Evolutionary conservation across 768 basidiomycete species (phyloP).

Genomic region (Agrocybe chaxingu): DNA sequence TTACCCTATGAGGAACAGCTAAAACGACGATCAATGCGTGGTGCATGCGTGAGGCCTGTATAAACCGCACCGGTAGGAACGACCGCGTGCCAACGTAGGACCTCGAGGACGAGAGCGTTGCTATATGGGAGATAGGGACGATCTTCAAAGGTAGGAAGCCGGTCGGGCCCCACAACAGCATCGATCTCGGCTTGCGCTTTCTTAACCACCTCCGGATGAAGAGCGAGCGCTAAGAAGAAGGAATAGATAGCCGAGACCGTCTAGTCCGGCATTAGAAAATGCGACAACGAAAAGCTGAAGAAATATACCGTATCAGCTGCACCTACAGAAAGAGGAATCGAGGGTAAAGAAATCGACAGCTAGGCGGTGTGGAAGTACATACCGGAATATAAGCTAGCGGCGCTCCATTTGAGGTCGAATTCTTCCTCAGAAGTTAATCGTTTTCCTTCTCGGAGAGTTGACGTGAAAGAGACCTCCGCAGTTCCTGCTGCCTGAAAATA

Average conservation of each 20-base stretch:
- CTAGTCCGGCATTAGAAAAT: constrained; percentile 26
- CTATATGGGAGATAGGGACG: constrained; percentile 56
- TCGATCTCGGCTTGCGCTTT: constrained; percentile 67
- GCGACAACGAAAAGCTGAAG: neutral
- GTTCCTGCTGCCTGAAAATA: constrained; percentile 52
- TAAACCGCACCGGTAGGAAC: constrained; percentile 34
- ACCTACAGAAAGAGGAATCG: constrained; percentile 27
- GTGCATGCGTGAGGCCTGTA: neutral
- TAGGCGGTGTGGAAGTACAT: constrained; percentile 10
- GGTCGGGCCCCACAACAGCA: constrained; percentile 51
- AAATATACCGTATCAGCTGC: constrained; percentile 54
- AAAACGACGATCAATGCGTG: constrained; percentile 5
- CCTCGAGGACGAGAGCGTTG: constrained; percentile 59
- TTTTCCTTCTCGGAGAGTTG: constrained; percentile 51
- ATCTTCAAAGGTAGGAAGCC: constrained; percentile 59
- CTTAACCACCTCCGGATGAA: constrained; percentile 51
- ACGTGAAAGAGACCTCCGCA: constrained; percentile 56
- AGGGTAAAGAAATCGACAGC: neutral
- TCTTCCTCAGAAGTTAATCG: constrained; percentile 52
- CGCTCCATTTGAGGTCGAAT: constrained; percentile 63
- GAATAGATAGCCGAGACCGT: constrained; percentile 61
- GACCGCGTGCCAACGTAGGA: constrained; percentile 49
- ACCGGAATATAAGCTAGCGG: constrained; percentile 56
- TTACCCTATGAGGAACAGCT: constrained; percentile 55
- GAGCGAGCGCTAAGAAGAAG: constrained; percentile 59